phyloP scores from a whole-genome alignment of 148 eudicot species.

The Oxyria digyna region DNA sequence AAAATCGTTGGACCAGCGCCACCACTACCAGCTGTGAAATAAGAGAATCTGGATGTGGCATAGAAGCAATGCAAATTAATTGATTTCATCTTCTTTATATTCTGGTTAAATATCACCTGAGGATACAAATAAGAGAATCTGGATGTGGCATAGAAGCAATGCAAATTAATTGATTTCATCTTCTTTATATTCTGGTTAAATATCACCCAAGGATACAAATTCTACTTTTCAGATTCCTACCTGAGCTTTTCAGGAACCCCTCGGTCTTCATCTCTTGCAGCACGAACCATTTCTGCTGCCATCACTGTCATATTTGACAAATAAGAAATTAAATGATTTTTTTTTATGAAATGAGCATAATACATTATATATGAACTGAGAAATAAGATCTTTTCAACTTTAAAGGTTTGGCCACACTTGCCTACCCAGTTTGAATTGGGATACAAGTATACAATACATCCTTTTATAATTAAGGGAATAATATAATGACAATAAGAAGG shows the following conservation, averaged over 20 bases:
- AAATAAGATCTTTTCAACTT: neutral
- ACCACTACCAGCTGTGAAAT: constrained; percentile 95
- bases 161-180: neutral
- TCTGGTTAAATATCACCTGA: neutral
- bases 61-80: neutral
- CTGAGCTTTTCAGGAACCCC: constrained; percentile 73
- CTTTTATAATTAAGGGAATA: neutral
- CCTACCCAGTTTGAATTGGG: neutral
- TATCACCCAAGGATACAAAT: neutral
- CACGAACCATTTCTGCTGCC: constrained; percentile 97
- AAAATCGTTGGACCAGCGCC: constrained; percentile 99
- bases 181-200: neutral
- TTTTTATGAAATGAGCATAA: neutral
- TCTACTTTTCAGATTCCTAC: constrained; percentile 20
- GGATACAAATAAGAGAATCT: constrained; percentile 87
- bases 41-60: constrained; percentile 61
- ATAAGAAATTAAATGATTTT: neutral
- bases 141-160: constrained; percentile 12
- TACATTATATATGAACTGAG: neutral
- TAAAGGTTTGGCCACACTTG: neutral
- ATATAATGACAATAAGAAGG: neutral
- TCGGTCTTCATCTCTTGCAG: constrained; percentile 53
- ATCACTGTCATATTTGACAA: constrained; percentile 42
- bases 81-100: neutral
- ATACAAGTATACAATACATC: neutral